Evolutionary conservation across 164 flowering plant genomes (phyloP).

Genomic region (Sextonia rubra): DNA sequence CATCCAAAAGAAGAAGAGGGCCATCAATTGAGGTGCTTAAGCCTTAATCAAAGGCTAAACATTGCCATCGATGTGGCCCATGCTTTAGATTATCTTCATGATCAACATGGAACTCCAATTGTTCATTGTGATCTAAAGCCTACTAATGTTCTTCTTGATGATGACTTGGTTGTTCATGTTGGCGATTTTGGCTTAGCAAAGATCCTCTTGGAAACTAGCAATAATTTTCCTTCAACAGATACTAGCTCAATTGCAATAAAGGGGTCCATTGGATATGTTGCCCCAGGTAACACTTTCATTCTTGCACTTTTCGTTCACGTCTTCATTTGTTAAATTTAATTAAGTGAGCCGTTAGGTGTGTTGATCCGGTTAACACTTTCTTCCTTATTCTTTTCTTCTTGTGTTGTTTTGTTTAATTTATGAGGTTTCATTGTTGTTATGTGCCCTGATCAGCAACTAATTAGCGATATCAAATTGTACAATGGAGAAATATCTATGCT

Average conservation of each 20-base stretch:
- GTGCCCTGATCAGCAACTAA: not conserved
- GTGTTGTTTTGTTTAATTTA: not conserved
- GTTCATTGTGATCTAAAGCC: slow-evolving; percentile 18
- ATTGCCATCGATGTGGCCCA: too few species aligned
- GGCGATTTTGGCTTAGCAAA: slow-evolving; percentile 19
- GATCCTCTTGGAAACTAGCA: not conserved
- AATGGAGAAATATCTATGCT: too few species aligned
- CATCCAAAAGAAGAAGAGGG: too few species aligned
- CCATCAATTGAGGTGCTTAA: too few species aligned
- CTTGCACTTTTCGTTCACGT: too few species aligned
- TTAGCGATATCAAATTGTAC: not conserved
- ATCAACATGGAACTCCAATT: slow-evolving; percentile 6
- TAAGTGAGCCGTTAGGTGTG: too few species aligned
- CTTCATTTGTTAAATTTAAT: too few species aligned
- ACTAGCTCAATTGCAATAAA: not conserved
- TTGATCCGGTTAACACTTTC: not conserved
- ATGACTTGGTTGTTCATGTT: slow-evolving; percentile 9
- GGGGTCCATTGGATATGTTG: slow-evolving; percentile 14
- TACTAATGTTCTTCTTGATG: slow-evolving; percentile 15
- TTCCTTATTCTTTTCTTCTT: not conserved
- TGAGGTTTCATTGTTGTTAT: not conserved
- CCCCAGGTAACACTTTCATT: slow-evolving; percentile 10
- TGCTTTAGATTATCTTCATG: slow-evolving; percentile 30
- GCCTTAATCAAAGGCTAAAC: too few species aligned
- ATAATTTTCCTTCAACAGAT: not conserved